Base-by-base conservation (phyloP, 306 rosid species). In the Chamaecrista fasciculata region DNA sequence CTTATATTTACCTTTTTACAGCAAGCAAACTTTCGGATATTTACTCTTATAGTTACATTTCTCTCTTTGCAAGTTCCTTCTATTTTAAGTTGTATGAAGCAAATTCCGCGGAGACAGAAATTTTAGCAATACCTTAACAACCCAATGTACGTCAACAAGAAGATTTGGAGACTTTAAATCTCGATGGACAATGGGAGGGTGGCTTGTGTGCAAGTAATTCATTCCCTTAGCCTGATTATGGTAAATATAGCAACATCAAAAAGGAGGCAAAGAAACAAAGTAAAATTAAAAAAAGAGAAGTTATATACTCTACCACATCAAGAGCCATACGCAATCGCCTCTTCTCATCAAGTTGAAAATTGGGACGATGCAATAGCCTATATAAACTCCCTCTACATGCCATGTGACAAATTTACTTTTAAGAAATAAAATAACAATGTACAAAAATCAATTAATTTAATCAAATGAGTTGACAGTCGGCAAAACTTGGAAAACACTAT, bases 201-300 rank as follows among this genome's bases (percentile, higher is more conserved):
- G 85, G 85, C 99, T 84, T 12, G 97, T 89, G 78, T 95, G 99
- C 87, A 95, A 84, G 85, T 95, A 95, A 86, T 95, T 95, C 99
- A 95, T 95, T 84, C 99, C 99, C 78, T 89, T 95, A 56, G 96
- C 97, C 99, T 95, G 88, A 57, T 16, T 28, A 53, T 34, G 20
- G 59, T 71, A 71, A 73, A 77, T n/a, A 33, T 59, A 16, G 42
- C 20, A 12, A 58, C 65, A 66, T 67, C 67, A 77, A 58, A 65
- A 59, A 74, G 43, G 39, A 63, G 58, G 16, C 39, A 51, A n/a
- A 63, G 66, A 66, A 64, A 42, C 9, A 71, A 67, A 11, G 26
- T 53, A 20, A 58, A 57, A 59, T 59, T 56, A 9, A 9, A 18
- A 18, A 59, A 10, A 28, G 64, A 58, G 9, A 59, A 58, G 31